Evolutionary conservation across 2,329 filamentous ascomycete species (phyloP).

Genomic region (Ascosphaera aggregata): DNA sequence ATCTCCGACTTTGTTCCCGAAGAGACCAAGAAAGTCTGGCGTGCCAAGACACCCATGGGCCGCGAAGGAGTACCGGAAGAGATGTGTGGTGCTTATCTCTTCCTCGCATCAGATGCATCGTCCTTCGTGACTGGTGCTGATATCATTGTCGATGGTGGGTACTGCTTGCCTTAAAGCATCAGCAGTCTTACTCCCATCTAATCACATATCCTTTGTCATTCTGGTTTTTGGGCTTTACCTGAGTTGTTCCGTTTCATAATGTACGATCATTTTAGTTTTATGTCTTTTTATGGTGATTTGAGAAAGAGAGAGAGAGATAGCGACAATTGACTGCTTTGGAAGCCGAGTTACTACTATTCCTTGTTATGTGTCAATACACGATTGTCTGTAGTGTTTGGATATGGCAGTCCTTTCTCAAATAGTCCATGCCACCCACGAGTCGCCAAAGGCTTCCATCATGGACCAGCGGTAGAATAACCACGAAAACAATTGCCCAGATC

Average conservation of each 20-base stretch:
- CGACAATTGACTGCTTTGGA: too few relatives aligned
- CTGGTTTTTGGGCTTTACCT: neutral
- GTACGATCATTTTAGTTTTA: too few relatives aligned
- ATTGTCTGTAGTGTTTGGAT: too few relatives aligned
- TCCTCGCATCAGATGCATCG: constrained; percentile 60
- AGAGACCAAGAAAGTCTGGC: constrained; percentile 50
- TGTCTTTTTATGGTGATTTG: too few relatives aligned
- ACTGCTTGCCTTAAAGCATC: constrained; percentile 25
- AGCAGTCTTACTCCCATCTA: neutral
- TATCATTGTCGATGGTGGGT: constrained; percentile 54
- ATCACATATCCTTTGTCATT: neutral
- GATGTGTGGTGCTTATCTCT: constrained; percentile 63
- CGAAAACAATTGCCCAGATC: too few relatives aligned
- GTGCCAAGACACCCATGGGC: constrained; percentile 59
- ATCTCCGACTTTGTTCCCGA: constrained; percentile 40
- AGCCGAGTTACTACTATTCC: too few relatives aligned
- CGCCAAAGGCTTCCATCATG: too few relatives aligned
- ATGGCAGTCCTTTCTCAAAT: too few relatives aligned
- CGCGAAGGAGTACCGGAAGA: constrained; percentile 49
- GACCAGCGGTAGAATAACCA: too few relatives aligned
- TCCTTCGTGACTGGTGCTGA: constrained; percentile 59
- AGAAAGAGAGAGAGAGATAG: too few relatives aligned
- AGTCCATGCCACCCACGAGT: too few relatives aligned
- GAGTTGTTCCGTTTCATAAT: neutral
- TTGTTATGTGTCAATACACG: too few relatives aligned